Percentiles rank a stretch among this genome's conserved stretches.
phyloP scores from a whole-genome alignment of 257 asterid genomes.

The Przewalskia tangutica region DNA sequence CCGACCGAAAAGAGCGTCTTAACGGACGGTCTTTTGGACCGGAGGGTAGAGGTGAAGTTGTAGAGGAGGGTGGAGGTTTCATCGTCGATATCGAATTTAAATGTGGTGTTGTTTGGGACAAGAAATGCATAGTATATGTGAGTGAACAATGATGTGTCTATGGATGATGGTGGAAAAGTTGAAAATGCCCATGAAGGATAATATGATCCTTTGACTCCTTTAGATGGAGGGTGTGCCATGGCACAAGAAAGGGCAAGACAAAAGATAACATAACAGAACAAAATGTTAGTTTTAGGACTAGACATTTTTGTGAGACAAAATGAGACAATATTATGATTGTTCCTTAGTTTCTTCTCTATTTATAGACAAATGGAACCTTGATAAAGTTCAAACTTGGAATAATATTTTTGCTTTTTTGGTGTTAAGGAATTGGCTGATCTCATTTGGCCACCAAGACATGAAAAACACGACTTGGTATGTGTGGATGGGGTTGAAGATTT shows the following conservation, averaged over 20 bases:
- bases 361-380: not conserved
- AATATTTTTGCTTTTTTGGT: not conserved
- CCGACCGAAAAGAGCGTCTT: conserved; percentile 61
- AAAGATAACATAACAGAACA: not conserved
- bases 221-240: conserved; percentile 11
- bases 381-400: not conserved
- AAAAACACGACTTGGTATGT: not conserved
- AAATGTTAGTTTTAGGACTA: not conserved
- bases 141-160: conserved; percentile 41
- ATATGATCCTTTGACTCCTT: conserved; percentile 49
- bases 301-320: not conserved
- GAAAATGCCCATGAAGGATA: conserved; percentile 47
- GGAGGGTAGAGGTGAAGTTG: conserved; percentile 51
- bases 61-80: conserved; percentile 26
- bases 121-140: conserved; percentile 68
- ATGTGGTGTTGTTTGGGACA: conserved; percentile 38
- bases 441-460: not conserved
- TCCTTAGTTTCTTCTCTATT: not conserved
- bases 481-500: not conserved
- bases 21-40: conserved; percentile 26
- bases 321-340: not conserved
- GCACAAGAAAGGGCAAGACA: not conserved
- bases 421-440: not conserved
- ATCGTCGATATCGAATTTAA: conserved; percentile 27
- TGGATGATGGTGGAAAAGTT: conserved; percentile 33